A percentile compares a stretch with the other conserved stretches of the same genome.
phyloP scores from a whole-genome alignment of 495 filamentous ascomycete species.

The Xylaria sp. region DNA sequence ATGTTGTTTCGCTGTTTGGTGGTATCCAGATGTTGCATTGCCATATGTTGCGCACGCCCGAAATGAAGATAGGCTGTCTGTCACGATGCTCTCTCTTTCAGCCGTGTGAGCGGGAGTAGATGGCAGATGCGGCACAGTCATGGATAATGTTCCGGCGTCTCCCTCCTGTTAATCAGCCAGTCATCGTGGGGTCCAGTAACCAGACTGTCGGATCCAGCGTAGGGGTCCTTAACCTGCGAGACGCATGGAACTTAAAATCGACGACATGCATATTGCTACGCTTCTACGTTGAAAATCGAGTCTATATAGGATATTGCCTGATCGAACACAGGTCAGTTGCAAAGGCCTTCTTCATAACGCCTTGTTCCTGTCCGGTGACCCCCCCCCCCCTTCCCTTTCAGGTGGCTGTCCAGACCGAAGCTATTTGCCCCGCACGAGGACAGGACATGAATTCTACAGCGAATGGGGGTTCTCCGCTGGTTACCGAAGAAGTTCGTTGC shows the following conservation, averaged over 20 bases:
- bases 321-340: neutral
- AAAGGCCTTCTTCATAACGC: neutral
- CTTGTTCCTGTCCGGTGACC: neutral
- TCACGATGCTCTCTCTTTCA: neutral
- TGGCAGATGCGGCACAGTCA: neutral
- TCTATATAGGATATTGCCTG: neutral
- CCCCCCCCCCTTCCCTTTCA: neutral
- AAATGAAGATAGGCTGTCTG: neutral
- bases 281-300: neutral
- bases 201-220: constrained; percentile 23
- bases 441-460: neutral
- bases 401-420: neutral
- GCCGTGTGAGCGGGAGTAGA: neutral
- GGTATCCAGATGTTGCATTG: neutral
- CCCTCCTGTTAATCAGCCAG: constrained; percentile 3
- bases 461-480: neutral
- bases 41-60: neutral
- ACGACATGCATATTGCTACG: constrained; percentile 18
- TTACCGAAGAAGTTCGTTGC: neutral
- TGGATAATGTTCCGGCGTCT: neutral
- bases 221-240: neutral
- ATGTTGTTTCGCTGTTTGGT: neutral
- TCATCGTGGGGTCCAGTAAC: constrained; percentile 20
- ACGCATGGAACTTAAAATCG: constrained; percentile 21
- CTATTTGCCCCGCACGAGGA: neutral